These are phyloP conservation scores for Piper longum DNA, from an alignment of 164 flowering plant species.

Conservation along the genomic window DNA sequence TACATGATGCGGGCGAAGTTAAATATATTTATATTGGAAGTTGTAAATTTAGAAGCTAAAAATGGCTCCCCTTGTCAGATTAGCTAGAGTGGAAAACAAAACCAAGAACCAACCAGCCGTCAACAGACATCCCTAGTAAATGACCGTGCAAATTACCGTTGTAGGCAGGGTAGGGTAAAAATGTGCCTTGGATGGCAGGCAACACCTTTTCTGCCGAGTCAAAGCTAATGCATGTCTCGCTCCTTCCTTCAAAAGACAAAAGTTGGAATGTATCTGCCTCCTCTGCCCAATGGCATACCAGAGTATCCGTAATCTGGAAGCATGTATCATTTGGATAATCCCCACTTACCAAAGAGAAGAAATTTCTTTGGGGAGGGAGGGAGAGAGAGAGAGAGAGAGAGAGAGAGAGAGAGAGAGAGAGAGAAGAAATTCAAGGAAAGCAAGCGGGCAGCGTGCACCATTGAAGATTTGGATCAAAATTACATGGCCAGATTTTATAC, in stretches of 20 bases:
- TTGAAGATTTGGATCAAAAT: neutral
- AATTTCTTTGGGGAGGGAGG: too few relatives aligned
- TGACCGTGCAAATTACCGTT: neutral
- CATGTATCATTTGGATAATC: neutral
- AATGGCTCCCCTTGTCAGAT: too few relatives aligned
- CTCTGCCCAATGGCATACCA: neutral
- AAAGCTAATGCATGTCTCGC: neutral
- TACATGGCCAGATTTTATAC: neutral
- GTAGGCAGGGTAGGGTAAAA: neutral
- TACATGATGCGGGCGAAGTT: too few relatives aligned
- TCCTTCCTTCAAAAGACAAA: neutral
- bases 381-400: too few relatives aligned
- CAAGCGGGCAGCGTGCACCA: neutral
- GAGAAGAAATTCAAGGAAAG: neutral
- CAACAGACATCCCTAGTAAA: too few relatives aligned
- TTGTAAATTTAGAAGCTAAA: too few relatives aligned
- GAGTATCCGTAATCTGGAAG: neutral
- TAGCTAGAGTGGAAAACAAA: too few relatives aligned
- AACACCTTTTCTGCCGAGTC: neutral
- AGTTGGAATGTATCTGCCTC: neutral
- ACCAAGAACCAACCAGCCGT: too few relatives aligned
- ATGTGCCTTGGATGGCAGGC: neutral
- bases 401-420: too few relatives aligned
- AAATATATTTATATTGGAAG: too few relatives aligned
- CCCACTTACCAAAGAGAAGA: too few relatives aligned